Conservation (phyloP, 768 basidiomycete genomes). For the Boletus tomentosulus region DNA sequence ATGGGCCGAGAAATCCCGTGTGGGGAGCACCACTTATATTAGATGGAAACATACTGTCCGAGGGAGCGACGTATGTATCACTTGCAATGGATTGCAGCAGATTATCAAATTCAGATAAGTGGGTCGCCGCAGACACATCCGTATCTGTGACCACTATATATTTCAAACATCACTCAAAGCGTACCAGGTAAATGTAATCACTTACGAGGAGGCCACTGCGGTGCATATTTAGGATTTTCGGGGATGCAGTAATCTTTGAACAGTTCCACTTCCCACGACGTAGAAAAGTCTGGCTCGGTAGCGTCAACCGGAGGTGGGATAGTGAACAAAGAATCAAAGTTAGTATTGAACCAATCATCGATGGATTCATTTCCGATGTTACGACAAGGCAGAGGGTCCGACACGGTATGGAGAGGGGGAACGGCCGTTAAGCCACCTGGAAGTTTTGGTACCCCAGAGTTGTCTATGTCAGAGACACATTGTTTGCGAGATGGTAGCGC, state of each 20-base stretch:
- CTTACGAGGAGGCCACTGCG: constrained; percentile 2
- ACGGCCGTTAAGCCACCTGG: constrained; percentile 12
- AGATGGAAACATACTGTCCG: background rate
- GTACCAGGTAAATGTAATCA: no score
- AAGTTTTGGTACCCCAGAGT: constrained; percentile 22
- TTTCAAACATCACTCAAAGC: no score
- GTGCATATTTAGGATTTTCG: background rate
- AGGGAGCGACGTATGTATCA: background rate
- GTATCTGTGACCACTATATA: background rate
- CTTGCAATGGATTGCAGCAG: constrained; percentile 6
- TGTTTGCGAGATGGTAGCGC: constrained; percentile 30
- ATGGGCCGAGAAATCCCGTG: background rate
- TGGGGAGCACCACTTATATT: background rate
- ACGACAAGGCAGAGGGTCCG: constrained; percentile 24
- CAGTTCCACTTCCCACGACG: constrained; percentile 33
- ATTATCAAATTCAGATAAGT: constrained; percentile 5
- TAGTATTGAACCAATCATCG: constrained; percentile 35
- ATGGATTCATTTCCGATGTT: constrained; percentile 18
- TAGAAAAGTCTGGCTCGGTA: constrained; percentile 22
- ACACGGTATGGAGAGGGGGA: no score
- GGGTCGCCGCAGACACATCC: background rate
- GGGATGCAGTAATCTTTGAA: constrained; percentile 27
- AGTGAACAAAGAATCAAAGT: constrained; percentile 24
- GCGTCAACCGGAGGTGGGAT: constrained; percentile 25
- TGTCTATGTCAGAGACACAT: constrained; percentile 33